Percentiles rank a stretch among this genome's conserved stretches.
phyloP scores from a whole-genome alignment of 371 early-diverging fungal species.

The Mortierella sp. region DNA sequence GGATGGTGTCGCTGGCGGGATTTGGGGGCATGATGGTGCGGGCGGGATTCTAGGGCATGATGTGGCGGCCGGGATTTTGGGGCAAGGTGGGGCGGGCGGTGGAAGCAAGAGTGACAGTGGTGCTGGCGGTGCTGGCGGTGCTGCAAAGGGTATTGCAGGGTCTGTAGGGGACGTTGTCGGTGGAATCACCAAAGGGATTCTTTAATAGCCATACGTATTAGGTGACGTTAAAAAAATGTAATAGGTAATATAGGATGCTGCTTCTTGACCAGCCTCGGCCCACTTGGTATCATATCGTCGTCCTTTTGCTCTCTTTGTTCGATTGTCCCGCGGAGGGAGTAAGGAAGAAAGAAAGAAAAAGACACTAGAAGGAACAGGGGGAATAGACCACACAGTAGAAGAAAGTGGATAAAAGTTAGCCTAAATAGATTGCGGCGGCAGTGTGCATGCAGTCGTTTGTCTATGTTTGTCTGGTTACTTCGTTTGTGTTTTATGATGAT shows the following conservation, averaged over 20 bases:
- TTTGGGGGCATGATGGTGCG: neutral
- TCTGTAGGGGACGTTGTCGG: neutral
- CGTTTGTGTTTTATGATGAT: neutral
- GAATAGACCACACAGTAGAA: neutral
- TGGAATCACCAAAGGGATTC: neutral
- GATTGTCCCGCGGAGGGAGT: too few species aligned
- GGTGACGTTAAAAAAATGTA: too few species aligned
- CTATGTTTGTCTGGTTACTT: neutral
- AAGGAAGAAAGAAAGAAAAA: neutral
- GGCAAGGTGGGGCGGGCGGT: neutral
- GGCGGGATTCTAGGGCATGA: too few species aligned
- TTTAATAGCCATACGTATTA: neutral
- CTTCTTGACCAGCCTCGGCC: too few species aligned
- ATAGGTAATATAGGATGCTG: too few species aligned
- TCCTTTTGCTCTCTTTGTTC: too few species aligned
- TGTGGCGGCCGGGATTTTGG: too few species aligned
- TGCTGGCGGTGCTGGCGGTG: neutral
- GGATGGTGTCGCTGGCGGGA: neutral
- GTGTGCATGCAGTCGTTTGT: neutral
- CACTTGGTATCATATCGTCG: too few species aligned
- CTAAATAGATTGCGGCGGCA: neutral
- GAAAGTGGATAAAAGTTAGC: neutral
- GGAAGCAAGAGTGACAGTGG: neutral
- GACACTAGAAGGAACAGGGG: neutral
- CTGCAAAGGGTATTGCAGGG: neutral